Conservation (phyloP, 2,329 filamentous ascomycete genomes). For the Exophiala mesophila region DNA sequence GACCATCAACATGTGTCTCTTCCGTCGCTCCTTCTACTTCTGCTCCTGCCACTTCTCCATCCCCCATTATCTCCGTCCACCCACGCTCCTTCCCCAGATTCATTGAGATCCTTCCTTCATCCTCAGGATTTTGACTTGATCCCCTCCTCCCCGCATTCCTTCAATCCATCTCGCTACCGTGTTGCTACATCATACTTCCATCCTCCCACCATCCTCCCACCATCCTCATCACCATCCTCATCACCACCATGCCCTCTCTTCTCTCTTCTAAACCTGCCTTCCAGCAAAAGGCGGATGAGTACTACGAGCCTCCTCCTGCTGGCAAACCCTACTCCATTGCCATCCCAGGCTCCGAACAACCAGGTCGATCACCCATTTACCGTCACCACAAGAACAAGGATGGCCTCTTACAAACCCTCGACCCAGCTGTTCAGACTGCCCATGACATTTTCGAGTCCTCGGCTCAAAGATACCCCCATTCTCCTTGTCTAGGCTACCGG, state of each 20-base stretch:
- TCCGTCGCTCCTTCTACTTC: neutral
- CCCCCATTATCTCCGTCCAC: neutral
- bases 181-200: neutral
- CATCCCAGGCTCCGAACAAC: slow-evolving; percentile 67
- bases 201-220: neutral
- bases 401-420: slow-evolving; percentile 65
- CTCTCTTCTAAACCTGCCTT: slow-evolving; percentile 32
- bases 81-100: neutral
- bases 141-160: neutral
- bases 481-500: slow-evolving; percentile 72
- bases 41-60: neutral
- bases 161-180: neutral
- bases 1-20: neutral
- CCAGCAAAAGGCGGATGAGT: slow-evolving; percentile 42
- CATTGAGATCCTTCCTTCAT: neutral
- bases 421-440: slow-evolving; percentile 64
- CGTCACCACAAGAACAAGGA: slow-evolving; percentile 75
- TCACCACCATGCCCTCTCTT: slow-evolving; percentile 34
- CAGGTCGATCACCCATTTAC: slow-evolving; percentile 71
- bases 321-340: slow-evolving; percentile 74
- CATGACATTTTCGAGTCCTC: slow-evolving; percentile 76
- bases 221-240: neutral
- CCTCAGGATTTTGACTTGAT: too few species aligned
- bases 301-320: slow-evolving; percentile 61
- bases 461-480: slow-evolving; percentile 25